These are phyloP conservation scores for Vitis vinifera DNA, from an alignment of 164 flowering plant genomes.

Conservation along the genomic window DNA sequence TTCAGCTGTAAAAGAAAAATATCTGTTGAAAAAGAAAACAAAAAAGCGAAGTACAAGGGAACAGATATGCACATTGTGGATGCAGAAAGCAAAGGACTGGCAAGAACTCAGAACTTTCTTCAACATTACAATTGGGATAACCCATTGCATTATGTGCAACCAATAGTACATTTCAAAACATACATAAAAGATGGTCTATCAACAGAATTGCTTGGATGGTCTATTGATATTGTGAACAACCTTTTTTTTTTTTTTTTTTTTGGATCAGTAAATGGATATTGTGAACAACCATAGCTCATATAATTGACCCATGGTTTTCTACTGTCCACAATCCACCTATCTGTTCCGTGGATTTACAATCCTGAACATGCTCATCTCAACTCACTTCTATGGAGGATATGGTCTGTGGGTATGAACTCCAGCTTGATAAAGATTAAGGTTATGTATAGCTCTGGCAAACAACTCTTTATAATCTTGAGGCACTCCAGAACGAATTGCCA, in stretches of 20 bases:
- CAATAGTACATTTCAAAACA: not conserved
- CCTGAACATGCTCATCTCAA: not conserved
- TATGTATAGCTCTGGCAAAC: slow-evolving; percentile 52
- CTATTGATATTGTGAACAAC: not conserved
- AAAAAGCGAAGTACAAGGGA: too few relatives aligned
- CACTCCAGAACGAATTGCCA: slow-evolving; percentile 34
- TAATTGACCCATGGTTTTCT: not conserved
- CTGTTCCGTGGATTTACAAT: not conserved
- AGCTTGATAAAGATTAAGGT: slow-evolving; percentile 64
- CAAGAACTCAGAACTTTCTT: too few relatives aligned
- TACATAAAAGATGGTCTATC: not conserved
- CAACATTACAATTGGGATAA: too few relatives aligned
- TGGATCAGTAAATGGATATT: not conserved
- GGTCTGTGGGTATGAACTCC: slow-evolving; percentile 45
- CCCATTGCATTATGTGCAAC: not conserved
- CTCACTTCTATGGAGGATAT: not conserved
- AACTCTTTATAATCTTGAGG: slow-evolving; percentile 56
- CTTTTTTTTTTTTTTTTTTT: too few relatives aligned
- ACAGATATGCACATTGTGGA: too few relatives aligned
- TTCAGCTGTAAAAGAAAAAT: too few relatives aligned
- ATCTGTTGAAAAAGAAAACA: too few relatives aligned
- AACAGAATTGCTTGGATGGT: slow-evolving; percentile 1
- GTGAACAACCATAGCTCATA: not conserved
- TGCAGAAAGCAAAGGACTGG: too few relatives aligned
- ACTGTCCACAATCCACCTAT: not conserved